Evolutionary conservation across 345 rosid genomes (phyloP).

Genomic region (Populus pruinosa): DNA sequence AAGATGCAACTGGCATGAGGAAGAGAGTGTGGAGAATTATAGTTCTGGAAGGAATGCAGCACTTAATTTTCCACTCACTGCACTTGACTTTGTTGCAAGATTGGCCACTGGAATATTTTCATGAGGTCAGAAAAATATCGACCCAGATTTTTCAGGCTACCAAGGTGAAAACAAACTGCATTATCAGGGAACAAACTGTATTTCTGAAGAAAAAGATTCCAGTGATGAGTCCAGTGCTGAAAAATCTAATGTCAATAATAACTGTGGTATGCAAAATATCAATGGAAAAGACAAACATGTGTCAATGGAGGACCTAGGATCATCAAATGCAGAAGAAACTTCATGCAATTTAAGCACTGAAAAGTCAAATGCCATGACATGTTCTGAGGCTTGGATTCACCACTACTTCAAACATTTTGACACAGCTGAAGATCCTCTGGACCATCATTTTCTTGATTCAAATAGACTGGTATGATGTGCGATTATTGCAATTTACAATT

Average conservation of each 20-base stretch:
- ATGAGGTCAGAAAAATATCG: conserved; percentile 55
- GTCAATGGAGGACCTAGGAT: conserved; percentile 27
- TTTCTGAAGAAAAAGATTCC: conserved; percentile 35
- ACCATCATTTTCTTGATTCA: conserved; percentile 72
- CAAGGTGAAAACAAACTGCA: conserved; percentile 43
- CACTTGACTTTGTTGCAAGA: conserved; percentile 76
- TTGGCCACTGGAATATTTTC: conserved; percentile 84
- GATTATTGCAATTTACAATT: not conserved
- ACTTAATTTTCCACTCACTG: conserved; percentile 81
- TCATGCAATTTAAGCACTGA: conserved; percentile 31
- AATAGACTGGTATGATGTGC: conserved; percentile 54
- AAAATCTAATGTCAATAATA: conserved; percentile 36
- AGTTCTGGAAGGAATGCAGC: conserved; percentile 65
- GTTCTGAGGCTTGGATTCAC: conserved; percentile 34
- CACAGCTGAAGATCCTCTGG: conserved; percentile 65
- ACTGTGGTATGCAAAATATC: conserved; percentile 30
- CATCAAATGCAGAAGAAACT: conserved; percentile 34
- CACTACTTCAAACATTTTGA: conserved; percentile 72
- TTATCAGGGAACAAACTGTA: conserved; percentile 24
- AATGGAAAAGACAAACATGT: conserved; percentile 25
- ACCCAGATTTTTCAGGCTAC: conserved; percentile 41
- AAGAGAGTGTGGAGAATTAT: conserved; percentile 33
- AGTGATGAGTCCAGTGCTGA: conserved; percentile 43
- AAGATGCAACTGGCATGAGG: conserved; percentile 30
- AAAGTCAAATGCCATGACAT: conserved; percentile 31